Base-by-base conservation (phyloP, 73 alveolate species). In the Paramecium bursaria region DNA sequence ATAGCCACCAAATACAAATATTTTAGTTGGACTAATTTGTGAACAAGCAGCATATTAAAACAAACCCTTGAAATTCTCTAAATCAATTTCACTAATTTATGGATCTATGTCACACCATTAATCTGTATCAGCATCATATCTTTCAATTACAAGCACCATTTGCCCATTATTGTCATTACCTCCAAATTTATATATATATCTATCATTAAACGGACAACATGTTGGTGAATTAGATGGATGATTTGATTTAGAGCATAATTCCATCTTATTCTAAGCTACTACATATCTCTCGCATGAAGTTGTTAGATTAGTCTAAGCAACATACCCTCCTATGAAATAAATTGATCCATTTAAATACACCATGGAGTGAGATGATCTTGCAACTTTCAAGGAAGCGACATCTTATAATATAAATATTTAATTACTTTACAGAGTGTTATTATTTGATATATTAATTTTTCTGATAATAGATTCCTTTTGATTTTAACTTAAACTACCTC, bases 1-100 rank as follows among this genome's bases (percentile, higher is more conserved):
- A 44, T 79, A 79, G 4, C 89, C 89, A 53, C 89, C 89, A 79
- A 54, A 79, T 10, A 79, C 89, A 48, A 25, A 79, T 39, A 79
- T 79, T 15, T 52, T 73, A 35, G 19, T 54, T 55, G 51, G 10
- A 53, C 54, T 79, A 2, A 79, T 79, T 79, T 79, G 35, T 15
- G 33, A 26, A 53, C 89, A 79, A 2, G 89, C 21, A 9, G 89
- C 23, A 3, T 13, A 39, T 67, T 39, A 15, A 39, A 5, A 67
- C 17, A 44, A 39, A 33, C 11, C 10, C 5, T 2, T 7, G 21
- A 42, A 33, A 39, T 67, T 13, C 1, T 17, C 7, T n/a, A n/a
- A n/a, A n/a, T n/a, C n/a, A n/a, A n/a, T n/a, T n/a, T n/a, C n/a
- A 13, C 35, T 25, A 9, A n/a, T n/a, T 44, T 52, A 7, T 3